These are phyloP conservation scores for Globisporangium paddicum DNA, from an alignment of 352 stramenopile genomes.

Conservation along the genomic window DNA sequence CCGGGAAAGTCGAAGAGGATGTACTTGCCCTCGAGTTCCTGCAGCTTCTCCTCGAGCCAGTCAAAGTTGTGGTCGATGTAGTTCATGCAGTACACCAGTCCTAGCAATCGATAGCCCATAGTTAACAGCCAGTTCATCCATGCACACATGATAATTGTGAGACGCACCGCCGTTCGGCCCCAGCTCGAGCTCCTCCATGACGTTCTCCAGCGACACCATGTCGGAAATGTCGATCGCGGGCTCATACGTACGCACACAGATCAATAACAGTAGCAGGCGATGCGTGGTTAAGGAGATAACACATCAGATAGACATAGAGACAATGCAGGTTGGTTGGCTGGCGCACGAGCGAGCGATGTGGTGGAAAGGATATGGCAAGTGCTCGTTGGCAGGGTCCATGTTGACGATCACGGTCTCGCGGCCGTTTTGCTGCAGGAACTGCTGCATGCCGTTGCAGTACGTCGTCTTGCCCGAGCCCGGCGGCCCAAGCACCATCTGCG, in stretches of 20 bases:
- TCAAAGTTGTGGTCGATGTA: constrained; percentile 98
- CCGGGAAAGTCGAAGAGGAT: constrained; percentile 98
- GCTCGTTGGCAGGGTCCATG: constrained; percentile 98
- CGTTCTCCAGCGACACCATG: constrained; percentile 94
- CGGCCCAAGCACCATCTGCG: constrained; percentile 68
- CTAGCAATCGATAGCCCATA: constrained; percentile 17
- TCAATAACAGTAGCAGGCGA: neutral
- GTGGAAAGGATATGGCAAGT: constrained; percentile 38
- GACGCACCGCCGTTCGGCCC: constrained; percentile 92
- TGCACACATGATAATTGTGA: neutral
- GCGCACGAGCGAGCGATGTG: neutral
- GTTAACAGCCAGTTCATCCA: neutral
- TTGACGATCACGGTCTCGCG: constrained; percentile 92
- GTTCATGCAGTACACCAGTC: constrained; percentile 99
- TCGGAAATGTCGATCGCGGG: constrained; percentile 93
- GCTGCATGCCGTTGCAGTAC: constrained; percentile 98
- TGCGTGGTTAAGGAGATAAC: neutral
- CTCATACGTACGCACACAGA: constrained; percentile 30
- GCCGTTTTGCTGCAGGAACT: constrained; percentile 78
- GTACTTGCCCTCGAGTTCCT: constrained; percentile 87
- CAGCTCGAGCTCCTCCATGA: constrained; percentile 93
- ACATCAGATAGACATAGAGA: neutral
- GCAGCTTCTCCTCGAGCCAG: constrained; percentile 95
- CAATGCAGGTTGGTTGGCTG: neutral
- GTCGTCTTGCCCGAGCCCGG: constrained; percentile 95